Conservation (phyloP, 495 filamentous ascomycete genomes). For the Aspergillus funiculosus region DNA sequence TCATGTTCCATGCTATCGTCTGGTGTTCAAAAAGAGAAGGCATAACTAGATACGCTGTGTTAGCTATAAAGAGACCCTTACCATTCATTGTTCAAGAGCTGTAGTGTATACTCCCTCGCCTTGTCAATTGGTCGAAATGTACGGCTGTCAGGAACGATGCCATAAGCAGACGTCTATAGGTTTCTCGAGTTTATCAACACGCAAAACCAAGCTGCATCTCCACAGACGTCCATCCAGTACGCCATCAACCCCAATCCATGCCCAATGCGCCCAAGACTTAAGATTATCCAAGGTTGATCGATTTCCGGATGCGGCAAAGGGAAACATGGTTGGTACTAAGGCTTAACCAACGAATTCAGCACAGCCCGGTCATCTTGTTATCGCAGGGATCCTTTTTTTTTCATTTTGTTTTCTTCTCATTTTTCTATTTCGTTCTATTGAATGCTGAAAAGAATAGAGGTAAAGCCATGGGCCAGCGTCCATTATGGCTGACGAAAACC, state of each 20-base stretch:
- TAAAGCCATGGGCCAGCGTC: neutral
- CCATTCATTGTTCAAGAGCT: neutral
- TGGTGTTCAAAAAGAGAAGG: slow-evolving; percentile 11
- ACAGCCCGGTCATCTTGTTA: neutral
- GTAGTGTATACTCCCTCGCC: no score
- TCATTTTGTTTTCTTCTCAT: neutral
- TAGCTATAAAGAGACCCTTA: neutral
- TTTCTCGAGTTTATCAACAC: no score
- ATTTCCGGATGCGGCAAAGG: slow-evolving; percentile 15
- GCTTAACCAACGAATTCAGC: slow-evolving; percentile 9
- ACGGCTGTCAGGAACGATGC: no score
- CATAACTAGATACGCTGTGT: neutral
- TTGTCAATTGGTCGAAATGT: no score
- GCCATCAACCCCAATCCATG: neutral
- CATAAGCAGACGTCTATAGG: no score
- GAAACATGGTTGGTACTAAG: slow-evolving; percentile 16
- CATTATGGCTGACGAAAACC: slow-evolving; percentile 13
- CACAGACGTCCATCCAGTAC: neutral
- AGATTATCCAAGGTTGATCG: neutral
- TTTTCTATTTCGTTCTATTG: neutral
- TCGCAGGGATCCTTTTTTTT: neutral
- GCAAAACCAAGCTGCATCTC: no score
- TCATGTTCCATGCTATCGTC: slow-evolving; percentile 10
- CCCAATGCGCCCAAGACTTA: neutral
- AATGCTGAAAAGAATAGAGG: neutral